Base-by-base conservation (phyloP, 352 stramenopile species). In the Phytophthora niederhauseri region DNA sequence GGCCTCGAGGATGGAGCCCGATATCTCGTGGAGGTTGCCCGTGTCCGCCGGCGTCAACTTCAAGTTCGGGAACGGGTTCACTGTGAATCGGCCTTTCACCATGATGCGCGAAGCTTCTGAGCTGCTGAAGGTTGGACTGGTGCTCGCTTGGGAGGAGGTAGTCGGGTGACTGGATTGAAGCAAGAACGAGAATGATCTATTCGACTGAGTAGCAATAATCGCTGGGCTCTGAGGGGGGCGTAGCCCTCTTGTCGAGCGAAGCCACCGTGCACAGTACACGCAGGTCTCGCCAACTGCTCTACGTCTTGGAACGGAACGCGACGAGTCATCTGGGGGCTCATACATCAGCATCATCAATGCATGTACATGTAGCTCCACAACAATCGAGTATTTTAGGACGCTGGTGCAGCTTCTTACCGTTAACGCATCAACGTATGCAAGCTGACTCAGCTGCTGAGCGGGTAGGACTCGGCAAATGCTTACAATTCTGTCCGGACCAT, bases 41-140 rank as follows among this genome's bases (percentile, higher is more conserved):
- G 68, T 76, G 28, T 77, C 73, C 2, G 57, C 55, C 3, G 48
- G 9, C 1, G 65, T 61, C 4, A 80, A 48, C 28, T 64, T 52
- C 50, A 80, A 41, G 2, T 70, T 50, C n/a, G 73, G 64, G 61
- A 76, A 79, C 28, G 73, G 65, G 24, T 77, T 78, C 54, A 77
- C 38, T 43, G 66, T 66, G 56, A 77, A 77, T 53, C 70, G 61
- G 19, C 59, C 65, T 62, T 77, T 77, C 31, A 70, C 65, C 70
- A 77, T 77, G 28, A 12, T 54, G 26, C 12, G 20, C 7, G 5
- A 28, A 45, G 14, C 11, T 49, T 6, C 6, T 46, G 36, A 46
- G 31, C 7, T 36, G 31, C 6, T 51, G 22, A 15, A 43, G 20
- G n/a, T 26, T 26, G 19, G 17, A n/a, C 49, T 34, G 24, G 20